These are phyloP conservation scores for Vaccinium vitisidaea DNA, from an alignment of 148 eudicot species.

Conservation along the genomic window DNA sequence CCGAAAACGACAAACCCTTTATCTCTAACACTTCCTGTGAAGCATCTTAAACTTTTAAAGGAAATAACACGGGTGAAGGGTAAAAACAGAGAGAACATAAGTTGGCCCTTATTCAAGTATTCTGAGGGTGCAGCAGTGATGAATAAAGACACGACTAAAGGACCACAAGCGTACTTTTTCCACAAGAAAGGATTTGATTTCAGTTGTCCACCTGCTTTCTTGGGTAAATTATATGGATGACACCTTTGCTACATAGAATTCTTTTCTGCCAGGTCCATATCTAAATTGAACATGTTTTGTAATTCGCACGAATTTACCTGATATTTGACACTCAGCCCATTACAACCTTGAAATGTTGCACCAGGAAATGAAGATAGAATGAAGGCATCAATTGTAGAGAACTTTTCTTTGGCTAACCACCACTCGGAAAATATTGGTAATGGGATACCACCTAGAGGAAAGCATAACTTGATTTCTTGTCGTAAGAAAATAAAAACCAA, in stretches of 20 bases:
- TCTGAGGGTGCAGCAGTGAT: neutral
- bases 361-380: slow-evolving; percentile 4
- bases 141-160: neutral
- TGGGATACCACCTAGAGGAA: neutral
- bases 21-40: too few relatives aligned
- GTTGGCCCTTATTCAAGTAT: neutral
- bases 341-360: slow-evolving; percentile 8
- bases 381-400: slow-evolving; percentile 4
- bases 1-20: neutral
- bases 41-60: neutral
- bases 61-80: neutral
- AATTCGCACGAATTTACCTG: neutral
- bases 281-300: neutral
- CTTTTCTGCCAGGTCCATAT: neutral
- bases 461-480: too few relatives aligned
- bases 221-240: neutral
- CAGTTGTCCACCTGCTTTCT: neutral
- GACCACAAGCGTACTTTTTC: neutral
- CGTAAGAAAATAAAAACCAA: neutral
- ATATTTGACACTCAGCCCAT: slow-evolving; percentile 6
- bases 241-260: neutral
- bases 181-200: neutral
- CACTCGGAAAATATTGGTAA: slow-evolving; percentile 10
- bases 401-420: slow-evolving; percentile 6
- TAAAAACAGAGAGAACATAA: neutral